phyloP scores from a whole-genome alignment of 352 stramenopile genomes.

The Vaucheria bursata region DNA sequence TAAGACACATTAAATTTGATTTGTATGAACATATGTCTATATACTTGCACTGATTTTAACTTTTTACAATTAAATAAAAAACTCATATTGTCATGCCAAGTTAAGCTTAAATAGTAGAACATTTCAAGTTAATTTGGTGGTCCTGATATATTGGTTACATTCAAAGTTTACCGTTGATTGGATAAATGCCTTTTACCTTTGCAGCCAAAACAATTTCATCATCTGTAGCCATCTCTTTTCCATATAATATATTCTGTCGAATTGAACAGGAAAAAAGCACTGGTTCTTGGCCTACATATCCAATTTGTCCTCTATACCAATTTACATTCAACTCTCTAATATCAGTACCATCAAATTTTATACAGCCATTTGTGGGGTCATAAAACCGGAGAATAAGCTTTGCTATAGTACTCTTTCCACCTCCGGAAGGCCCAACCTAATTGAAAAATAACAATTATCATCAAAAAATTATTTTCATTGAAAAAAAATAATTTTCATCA shows the following conservation, averaged over 20 bases:
- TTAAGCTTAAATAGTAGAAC: no score
- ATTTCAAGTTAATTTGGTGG: no score
- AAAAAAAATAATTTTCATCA: no score
- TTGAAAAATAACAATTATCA: background rate
- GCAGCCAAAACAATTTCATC: slow-evolving; percentile 66
- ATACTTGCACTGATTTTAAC: no score
- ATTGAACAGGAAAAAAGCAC: slow-evolving; percentile 71
- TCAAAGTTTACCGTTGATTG: slow-evolving; percentile 54
- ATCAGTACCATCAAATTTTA: slow-evolving; percentile 35
- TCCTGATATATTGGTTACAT: slow-evolving; percentile 51
- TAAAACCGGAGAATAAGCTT: slow-evolving; percentile 55
- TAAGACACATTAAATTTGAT: no score
- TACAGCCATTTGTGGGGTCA: slow-evolving; percentile 52
- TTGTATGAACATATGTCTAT: no score
- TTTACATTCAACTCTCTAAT: slow-evolving; percentile 52
- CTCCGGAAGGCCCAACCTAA: slow-evolving; percentile 48
- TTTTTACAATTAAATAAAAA: no score
- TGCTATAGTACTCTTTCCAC: slow-evolving; percentile 59
- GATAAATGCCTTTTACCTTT: slow-evolving; percentile 56
- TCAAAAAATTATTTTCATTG: no score
- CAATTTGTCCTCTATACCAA: slow-evolving; percentile 47
- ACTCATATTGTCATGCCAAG: no score
- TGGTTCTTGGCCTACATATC: slow-evolving; percentile 35
- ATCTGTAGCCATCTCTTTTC: slow-evolving; percentile 58
- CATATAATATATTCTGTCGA: slow-evolving; percentile 46